Evolutionary conservation across 2,329 filamentous ascomycete genomes (phyloP), one percentile per base, ranked within the genome.

Genomic region (Dryadomyces quercivorus): DNA sequence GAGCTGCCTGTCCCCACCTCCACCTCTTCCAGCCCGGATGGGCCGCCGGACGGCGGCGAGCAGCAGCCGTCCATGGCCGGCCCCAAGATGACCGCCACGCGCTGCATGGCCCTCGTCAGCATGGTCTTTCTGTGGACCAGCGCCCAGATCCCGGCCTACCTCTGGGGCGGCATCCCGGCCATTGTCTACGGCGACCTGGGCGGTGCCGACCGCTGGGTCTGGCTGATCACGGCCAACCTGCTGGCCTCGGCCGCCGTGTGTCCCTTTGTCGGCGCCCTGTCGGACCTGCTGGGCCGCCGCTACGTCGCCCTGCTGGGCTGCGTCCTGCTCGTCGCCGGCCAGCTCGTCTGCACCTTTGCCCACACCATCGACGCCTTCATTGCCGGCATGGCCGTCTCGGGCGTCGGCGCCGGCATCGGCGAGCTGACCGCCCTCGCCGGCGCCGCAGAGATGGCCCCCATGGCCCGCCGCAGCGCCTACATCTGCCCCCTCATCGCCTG

Each of bases 371-470:
- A 81, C 58, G 66, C 70, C 31, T 82, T 83, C 58, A 84, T 85
- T 59, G 75, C 64, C 50, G 70, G 72, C 16, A 73, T 73, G 70
- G 63, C 64, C 2, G 72, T 86, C 58, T 75, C 82, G 10, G 84
- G 84, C 1, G 70, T 80, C 6, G 84, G 83, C 38, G 82, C 82
- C 12, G 84, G 84, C 15, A 75, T 86, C 57, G 82, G 82, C 59
- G 83, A 86, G 64, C 69, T 87, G 38, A 86, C 81, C 6, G 82
- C 84, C 5, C 70, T 88, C 9, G 82, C 84, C 31, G 84, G 76
- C 38, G 84, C 82, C 1, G 80, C 81, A 2, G 84, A 88, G 63
- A 73, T 87, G 57, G 84, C 81, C 0, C 84, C 84, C 1, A 79
- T 79, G 20, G 71, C 76, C 18, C 79, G 85, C 64, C 76, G 84